Percentiles rank a stretch among this genome's conserved stretches.
Conservation (phyloP, 331 rosid species). For the Rhamnella rubrinervis region DNA sequence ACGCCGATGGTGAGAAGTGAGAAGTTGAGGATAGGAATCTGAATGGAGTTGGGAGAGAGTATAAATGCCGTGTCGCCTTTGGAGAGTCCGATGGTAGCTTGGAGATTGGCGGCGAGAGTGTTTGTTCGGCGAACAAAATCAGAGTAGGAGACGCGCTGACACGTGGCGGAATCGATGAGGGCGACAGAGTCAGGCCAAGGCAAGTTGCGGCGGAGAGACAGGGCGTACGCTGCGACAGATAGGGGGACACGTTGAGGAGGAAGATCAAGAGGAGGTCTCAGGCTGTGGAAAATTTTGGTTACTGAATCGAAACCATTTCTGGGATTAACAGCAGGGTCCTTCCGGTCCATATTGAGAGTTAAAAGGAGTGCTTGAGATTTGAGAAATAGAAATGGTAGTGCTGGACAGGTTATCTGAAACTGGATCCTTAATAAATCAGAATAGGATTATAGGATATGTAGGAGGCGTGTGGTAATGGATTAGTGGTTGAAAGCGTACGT, state of each 20-base stretch:
- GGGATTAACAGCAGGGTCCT: slow-evolving; percentile 11
- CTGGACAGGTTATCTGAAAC: too few species aligned
- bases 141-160: slow-evolving; percentile 28
- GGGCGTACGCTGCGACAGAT: slow-evolving; percentile 30
- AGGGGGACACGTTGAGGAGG: slow-evolving; percentile 31
- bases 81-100: slow-evolving; percentile 29
- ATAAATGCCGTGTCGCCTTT: slow-evolving; percentile 44
- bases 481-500: too few species aligned
- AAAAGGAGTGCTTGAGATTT: too few species aligned
- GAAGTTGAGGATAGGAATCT: slow-evolving; percentile 51
- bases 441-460: too few species aligned
- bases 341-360: background rate
- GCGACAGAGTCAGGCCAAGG: slow-evolving; percentile 35
- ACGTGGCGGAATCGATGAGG: slow-evolving; percentile 31
- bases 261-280: slow-evolving; percentile 31
- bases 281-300: slow-evolving; percentile 46
- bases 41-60: slow-evolving; percentile 34
- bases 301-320: slow-evolving; percentile 41
- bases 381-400: too few species aligned
- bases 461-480: too few species aligned
- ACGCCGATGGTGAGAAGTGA: slow-evolving; percentile 51
- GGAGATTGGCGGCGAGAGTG: slow-evolving; percentile 43
- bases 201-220: slow-evolving; percentile 36
- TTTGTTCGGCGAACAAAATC: slow-evolving; percentile 24
- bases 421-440: too few species aligned